Evolutionary conservation across 306 rosid genomes (phyloP).

Genomic region (Ochetophila trinervis): DNA sequence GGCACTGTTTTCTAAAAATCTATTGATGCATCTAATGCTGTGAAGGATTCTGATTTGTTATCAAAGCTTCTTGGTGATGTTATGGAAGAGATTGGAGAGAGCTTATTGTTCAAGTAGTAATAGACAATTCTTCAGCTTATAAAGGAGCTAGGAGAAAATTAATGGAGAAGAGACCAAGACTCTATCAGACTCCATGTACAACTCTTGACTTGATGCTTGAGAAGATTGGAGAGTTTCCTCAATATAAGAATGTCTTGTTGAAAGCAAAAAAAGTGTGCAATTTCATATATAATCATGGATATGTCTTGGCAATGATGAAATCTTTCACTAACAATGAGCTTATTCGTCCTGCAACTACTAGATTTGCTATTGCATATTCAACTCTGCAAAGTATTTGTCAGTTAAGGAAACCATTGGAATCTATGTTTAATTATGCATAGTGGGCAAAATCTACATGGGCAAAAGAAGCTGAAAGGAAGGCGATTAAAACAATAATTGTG

Average conservation of each 20-base stretch:
- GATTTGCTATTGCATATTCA: too few relatives aligned
- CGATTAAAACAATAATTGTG: not conserved
- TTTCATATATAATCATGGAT: too few relatives aligned
- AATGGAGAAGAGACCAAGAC: not conserved
- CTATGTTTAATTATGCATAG: not conserved
- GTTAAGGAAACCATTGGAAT: not conserved
- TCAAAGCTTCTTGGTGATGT: too few relatives aligned
- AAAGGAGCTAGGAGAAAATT: not conserved
- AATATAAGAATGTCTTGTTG: not conserved
- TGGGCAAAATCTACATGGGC: not conserved
- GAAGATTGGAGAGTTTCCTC: not conserved
- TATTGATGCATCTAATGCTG: conserved; percentile 10
- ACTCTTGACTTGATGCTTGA: conserved; percentile 10
- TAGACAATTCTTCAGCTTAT: not conserved
- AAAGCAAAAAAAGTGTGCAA: too few relatives aligned
- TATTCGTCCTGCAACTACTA: too few relatives aligned
- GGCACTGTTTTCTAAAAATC: not conserved
- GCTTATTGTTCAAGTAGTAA: too few relatives aligned
- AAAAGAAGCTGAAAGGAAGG: not conserved
- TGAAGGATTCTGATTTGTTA: too few relatives aligned
- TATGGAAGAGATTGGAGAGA: too few relatives aligned
- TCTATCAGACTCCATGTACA: not conserved
- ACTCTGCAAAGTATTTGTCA: not conserved
- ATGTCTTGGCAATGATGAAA: too few relatives aligned
- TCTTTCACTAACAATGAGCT: too few relatives aligned